Evolutionary conservation across 192 early-diverging fungal genomes (phyloP).

Genomic region (Linnemannia zychae): DNA sequence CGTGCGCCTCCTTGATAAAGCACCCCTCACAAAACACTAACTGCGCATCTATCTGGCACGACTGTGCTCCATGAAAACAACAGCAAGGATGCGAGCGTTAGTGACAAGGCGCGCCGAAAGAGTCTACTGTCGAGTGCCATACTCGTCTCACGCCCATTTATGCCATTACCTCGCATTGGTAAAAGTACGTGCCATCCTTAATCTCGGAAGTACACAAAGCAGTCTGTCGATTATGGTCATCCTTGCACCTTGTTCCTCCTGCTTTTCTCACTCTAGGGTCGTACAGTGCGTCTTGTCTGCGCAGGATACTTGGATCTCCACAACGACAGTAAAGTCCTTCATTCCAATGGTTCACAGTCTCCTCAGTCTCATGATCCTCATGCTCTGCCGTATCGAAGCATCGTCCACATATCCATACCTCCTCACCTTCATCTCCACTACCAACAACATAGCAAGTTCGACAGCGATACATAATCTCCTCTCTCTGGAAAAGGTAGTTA

Average conservation of each 20-base stretch:
- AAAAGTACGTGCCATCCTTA: constrained; percentile 38
- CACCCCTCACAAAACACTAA: constrained; percentile 38
- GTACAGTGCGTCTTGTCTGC: background rate
- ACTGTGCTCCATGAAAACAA: background rate
- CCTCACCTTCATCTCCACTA: background rate
- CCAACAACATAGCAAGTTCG: constrained; percentile 19
- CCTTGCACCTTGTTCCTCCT: constrained; percentile 5
- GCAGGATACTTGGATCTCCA: constrained; percentile 15
- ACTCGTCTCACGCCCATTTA: background rate
- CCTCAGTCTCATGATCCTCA: constrained; percentile 19
- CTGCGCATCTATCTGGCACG: constrained; percentile 33
- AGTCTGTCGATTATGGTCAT: constrained; percentile 50
- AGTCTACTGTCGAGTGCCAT: background rate
- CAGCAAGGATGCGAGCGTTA: background rate
- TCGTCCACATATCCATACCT: constrained; percentile 42
- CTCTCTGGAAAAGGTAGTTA: constrained; percentile 30
- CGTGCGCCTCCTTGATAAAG: constrained; percentile 43
- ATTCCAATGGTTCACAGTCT: constrained; percentile 14
- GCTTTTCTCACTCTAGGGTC: background rate
- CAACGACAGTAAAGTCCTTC: constrained; percentile 47
- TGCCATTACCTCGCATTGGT: constrained; percentile 30
- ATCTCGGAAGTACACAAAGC: constrained; percentile 34
- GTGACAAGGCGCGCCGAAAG: background rate
- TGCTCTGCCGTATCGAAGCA: constrained; percentile 38
- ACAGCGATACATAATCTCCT: constrained; percentile 34